Conservation (phyloP, 345 rosid species). For the Lepidium sativum region DNA sequence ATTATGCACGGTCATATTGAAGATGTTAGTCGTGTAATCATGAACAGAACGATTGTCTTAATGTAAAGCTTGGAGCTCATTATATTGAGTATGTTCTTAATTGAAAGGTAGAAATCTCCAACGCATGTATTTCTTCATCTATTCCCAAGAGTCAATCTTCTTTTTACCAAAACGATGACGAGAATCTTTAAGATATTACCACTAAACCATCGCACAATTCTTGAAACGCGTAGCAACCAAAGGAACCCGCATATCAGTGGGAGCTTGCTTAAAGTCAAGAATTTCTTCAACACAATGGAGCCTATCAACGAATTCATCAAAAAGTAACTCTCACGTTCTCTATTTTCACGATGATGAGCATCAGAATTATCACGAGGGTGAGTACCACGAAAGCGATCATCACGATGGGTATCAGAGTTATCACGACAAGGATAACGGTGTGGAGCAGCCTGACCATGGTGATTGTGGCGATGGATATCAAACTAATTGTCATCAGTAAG, state of each 20-base stretch:
- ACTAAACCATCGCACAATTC: neutral
- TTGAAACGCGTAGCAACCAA: neutral
- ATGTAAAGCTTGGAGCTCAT: fast-evolving
- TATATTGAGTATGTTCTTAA: neutral
- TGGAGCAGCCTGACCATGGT: too few relatives aligned
- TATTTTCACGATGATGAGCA: too few relatives aligned
- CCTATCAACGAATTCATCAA: too few relatives aligned
- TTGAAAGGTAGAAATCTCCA: neutral
- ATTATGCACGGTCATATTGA: neutral
- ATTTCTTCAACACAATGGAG: neutral
- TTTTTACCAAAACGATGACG: neutral
- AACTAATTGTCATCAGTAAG: too few relatives aligned
- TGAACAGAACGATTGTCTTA: neutral
- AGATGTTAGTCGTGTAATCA: neutral
- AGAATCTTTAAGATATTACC: neutral
- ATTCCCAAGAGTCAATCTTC: neutral
- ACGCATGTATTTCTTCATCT: neutral
- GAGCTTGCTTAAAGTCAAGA: neutral
- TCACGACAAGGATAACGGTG: too few relatives aligned
- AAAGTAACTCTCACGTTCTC: too few relatives aligned
- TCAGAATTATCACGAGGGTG: too few relatives aligned
- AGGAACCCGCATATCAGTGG: fast-evolving
- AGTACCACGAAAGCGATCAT: too few relatives aligned
- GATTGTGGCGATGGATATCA: too few relatives aligned
- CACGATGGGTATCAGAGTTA: too few relatives aligned